Percentiles rank a stretch among this genome's conserved stretches.
Conservation (phyloP, 176 grass and related monocot genomes). For the Zizania latifolia region DNA sequence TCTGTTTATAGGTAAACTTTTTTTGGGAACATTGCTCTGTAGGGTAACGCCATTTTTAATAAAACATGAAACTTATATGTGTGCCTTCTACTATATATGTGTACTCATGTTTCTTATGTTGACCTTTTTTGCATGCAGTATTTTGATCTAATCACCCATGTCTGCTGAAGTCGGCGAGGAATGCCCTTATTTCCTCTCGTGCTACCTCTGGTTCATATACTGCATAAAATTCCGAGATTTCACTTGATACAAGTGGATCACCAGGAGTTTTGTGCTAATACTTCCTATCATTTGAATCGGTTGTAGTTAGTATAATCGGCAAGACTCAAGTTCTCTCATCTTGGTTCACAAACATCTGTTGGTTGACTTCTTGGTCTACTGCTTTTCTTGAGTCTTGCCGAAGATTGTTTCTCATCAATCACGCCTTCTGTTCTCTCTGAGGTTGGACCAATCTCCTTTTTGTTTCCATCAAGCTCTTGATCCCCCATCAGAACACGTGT, state of each 20-base stretch:
- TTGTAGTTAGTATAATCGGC: conserved; percentile 47
- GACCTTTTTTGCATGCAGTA: conserved; percentile 12
- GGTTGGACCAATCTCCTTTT: conserved; percentile 15
- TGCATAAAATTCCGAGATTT: conserved; percentile 65
- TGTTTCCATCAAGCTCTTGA: conserved; percentile 15
- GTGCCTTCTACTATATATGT: background rate
- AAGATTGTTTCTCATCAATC: conserved; percentile 8
- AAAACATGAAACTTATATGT: background rate
- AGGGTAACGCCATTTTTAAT: background rate
- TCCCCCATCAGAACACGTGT: conserved; percentile 1
- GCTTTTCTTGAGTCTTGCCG: conserved; percentile 50
- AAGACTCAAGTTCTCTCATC: conserved; percentile 48
- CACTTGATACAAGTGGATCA: conserved; percentile 53
- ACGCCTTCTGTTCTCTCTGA: background rate
- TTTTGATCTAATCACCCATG: conserved; percentile 46
- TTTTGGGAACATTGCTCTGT: background rate
- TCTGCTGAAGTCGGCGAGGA: conserved; percentile 51
- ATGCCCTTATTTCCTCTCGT: conserved; percentile 52
- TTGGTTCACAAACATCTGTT: conserved; percentile 10
- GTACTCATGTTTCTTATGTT: background rate
- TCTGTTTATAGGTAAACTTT: background rate
- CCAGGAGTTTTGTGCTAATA: conserved; percentile 46
- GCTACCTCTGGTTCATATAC: conserved; percentile 75
- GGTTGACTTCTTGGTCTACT: conserved; percentile 5
- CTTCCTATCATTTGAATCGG: conserved; percentile 60